Percentiles rank a stretch among this genome's conserved stretches.
Conservation (phyloP, 1,284 basidiomycete genomes). For the Termitomyces sp. region DNA sequence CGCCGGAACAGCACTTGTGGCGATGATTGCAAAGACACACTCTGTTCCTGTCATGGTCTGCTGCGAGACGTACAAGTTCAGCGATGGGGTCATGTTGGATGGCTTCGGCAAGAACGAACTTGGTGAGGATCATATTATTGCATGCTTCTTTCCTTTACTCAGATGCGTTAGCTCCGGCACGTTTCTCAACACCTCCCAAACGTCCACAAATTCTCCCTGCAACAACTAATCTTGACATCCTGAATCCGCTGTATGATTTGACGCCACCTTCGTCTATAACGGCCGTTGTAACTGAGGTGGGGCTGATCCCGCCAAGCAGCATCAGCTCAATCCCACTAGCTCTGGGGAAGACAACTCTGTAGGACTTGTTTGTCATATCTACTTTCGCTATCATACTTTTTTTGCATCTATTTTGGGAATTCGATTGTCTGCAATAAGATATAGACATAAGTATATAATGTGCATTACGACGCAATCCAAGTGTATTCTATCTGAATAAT, state of each 20-base stretch:
- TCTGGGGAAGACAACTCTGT: conserved; percentile 53
- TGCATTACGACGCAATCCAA: conserved; percentile 3
- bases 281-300: conserved; percentile 94
- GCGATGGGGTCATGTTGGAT: conserved; percentile 89
- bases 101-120: conserved; percentile 96
- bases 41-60: conserved; percentile 94
- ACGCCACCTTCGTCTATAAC: conserved; percentile 88
- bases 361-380: conserved; percentile 13
- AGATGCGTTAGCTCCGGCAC: conserved; percentile 17
- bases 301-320: conserved; percentile 83
- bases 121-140: conserved; percentile 43
- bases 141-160: conserved; percentile 13
- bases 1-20: conserved; percentile 92
- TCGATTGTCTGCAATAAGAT: conserved; percentile 8
- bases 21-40: conserved; percentile 90
- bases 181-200: conserved; percentile 30
- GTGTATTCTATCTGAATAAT: background rate
- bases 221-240: conserved; percentile 56
- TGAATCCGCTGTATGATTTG: conserved; percentile 88
- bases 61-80: conserved; percentile 99
- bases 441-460: conserved; percentile 7
- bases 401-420: background rate
- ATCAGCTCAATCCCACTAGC: conserved; percentile 77
- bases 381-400: conserved; percentile 8
- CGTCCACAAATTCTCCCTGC: conserved; percentile 26